phyloP scores from a whole-genome alignment of 2,329 filamentous ascomycete species.

The Magnaporthales sp. region DNA sequence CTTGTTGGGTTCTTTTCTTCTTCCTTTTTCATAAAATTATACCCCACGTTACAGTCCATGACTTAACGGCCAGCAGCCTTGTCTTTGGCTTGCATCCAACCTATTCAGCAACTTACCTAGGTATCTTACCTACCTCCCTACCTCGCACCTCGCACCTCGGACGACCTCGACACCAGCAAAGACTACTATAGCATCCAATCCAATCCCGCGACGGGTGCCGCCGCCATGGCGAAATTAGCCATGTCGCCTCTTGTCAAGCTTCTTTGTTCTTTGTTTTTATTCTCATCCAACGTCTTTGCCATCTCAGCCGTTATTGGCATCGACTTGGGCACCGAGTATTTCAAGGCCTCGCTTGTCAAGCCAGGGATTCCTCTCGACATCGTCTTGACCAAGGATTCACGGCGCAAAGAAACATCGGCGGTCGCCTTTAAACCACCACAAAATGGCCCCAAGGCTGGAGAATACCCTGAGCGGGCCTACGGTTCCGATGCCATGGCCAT shows the following conservation, averaged over 20 bases:
- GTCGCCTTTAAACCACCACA: slow-evolving; percentile 88
- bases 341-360: slow-evolving; percentile 94
- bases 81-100: neutral
- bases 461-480: slow-evolving; percentile 83
- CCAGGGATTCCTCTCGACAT: slow-evolving; percentile 96
- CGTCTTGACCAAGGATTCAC: slow-evolving; percentile 93
- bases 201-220: neutral
- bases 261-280: slow-evolving; percentile 30
- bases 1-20: neutral
- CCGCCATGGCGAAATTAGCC: slow-evolving; percentile 28
- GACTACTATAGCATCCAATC: neutral
- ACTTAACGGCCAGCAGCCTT: neutral
- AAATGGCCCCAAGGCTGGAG: slow-evolving; percentile 49
- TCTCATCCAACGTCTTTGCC: slow-evolving; percentile 40
- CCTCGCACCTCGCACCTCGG: neutral
- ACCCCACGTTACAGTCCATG: neutral
- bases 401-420: slow-evolving; percentile 86
- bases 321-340: slow-evolving; percentile 91
- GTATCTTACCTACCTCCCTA: too few relatives aligned
- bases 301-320: slow-evolving; percentile 76
- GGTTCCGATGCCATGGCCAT: slow-evolving; percentile 87
- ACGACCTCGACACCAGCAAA: neutral
- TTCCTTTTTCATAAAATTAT: neutral
- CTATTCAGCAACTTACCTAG: neutral
- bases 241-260: slow-evolving; percentile 26